A percentile compares a stretch with the other conserved stretches of the same genome.
These are phyloP conservation scores for Dioscorea cayenensis DNA, from an alignment of 116 monocot genomes.

Conservation along the genomic window DNA sequence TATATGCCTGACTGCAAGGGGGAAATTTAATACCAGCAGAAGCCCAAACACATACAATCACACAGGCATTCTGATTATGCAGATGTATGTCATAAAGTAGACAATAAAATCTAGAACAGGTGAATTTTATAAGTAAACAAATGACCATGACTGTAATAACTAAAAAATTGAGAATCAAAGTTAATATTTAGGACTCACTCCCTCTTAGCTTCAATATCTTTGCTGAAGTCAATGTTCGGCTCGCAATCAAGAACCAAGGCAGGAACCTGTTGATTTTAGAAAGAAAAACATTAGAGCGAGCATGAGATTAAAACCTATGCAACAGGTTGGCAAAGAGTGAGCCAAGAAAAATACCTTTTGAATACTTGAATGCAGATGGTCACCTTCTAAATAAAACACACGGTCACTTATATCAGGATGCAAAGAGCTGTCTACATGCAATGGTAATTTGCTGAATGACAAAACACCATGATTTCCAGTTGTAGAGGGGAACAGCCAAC, in stretches of 20 bases:
- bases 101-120: no score
- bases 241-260: conserved; percentile 89
- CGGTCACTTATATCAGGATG: conserved; percentile 77
- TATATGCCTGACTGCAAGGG: no score
- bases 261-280: conserved; percentile 49
- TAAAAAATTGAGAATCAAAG: no score
- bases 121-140: no score
- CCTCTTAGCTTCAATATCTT: conserved; percentile 75
- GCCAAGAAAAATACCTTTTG: conserved; percentile 52
- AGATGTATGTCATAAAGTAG: no score
- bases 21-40: no score
- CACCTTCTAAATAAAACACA: conserved; percentile 79
- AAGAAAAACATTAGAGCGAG: neutral
- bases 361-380: conserved; percentile 82
- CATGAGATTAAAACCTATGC: neutral
- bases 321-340: neutral
- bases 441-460: conserved; percentile 55
- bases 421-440: conserved; percentile 43
- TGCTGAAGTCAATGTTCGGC: conserved; percentile 79
- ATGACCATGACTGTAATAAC: no score
- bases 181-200: conserved; percentile 38
- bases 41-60: no score
- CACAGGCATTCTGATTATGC: no score
- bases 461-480: conserved; percentile 64
- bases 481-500: conserved; percentile 69